These are phyloP conservation scores for Avena insularis DNA, from an alignment of 176 grass and related monocot genomes.

Conservation along the genomic window DNA sequence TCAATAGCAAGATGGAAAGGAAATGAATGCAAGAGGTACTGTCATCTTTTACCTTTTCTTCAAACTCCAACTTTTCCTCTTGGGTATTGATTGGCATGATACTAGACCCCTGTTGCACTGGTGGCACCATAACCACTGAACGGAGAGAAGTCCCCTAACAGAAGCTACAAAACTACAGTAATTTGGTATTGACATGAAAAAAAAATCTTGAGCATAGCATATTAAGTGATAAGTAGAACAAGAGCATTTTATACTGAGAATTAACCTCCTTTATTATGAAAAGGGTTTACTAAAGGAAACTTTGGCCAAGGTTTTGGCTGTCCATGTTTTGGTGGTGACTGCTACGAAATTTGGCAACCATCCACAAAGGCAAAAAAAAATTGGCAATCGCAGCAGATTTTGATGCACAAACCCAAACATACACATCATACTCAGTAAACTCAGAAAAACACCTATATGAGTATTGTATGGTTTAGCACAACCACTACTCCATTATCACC, in stretches of 20 bases:
- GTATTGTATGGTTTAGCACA: constrained; percentile 5
- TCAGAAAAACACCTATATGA: constrained; percentile 8
- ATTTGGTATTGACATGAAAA: constrained; percentile 5
- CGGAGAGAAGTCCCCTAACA: background rate
- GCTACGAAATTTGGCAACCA: background rate
- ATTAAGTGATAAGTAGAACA: constrained; percentile 7
- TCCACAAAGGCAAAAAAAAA: background rate
- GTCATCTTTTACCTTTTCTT: constrained; percentile 34
- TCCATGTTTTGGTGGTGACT: background rate
- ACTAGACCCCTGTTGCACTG: constrained; percentile 6
- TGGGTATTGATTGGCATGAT: background rate
- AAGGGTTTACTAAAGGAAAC: background rate
- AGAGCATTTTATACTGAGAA: background rate
- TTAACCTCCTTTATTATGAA: background rate
- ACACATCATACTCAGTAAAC: background rate
- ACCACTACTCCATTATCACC: background rate
- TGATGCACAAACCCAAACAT: background rate
- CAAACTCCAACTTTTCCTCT: background rate
- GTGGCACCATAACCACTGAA: constrained; percentile 31
- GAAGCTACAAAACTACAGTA: constrained; percentile 2
- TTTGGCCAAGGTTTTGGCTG: background rate
- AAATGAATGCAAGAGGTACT: constrained; percentile 22
- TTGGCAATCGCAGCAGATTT: background rate
- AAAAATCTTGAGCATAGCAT: background rate
- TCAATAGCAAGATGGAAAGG: background rate